Evolutionary conservation across 1,139 yeast species (phyloP).

Genomic region (Taphrina deformans): DNA sequence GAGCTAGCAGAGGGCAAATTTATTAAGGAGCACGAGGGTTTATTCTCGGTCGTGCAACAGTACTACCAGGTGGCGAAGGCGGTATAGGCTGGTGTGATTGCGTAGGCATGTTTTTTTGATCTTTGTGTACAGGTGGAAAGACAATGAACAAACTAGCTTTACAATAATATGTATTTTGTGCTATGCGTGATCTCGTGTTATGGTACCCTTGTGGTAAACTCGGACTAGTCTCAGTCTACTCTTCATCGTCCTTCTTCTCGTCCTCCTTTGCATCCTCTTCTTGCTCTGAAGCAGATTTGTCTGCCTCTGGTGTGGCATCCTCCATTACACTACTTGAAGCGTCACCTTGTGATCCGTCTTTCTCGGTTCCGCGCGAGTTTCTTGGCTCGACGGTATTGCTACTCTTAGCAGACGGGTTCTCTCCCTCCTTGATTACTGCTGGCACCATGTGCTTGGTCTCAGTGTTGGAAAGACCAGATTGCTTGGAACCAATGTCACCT

Average conservation of each 20-base stretch:
- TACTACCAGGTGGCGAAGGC: not conserved
- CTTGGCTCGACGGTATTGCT: slow-evolving; percentile 22
- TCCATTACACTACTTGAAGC: not conserved
- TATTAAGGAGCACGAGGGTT: not conserved
- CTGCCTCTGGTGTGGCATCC: slow-evolving; percentile 9
- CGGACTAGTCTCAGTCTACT: not conserved
- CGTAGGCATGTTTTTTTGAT: not conserved
- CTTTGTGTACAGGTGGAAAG: not conserved
- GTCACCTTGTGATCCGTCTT: slow-evolving; percentile 13
- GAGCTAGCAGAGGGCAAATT: not conserved
- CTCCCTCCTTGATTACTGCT: slow-evolving; percentile 23
- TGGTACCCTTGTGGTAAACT: no score
- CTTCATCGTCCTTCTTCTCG: not conserved
- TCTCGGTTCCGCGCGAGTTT: slow-evolving; percentile 22
- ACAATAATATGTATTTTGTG: not conserved
- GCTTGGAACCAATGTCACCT: slow-evolving; percentile 32
- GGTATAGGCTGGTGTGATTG: not conserved
- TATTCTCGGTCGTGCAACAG: not conserved
- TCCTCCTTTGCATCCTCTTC: slow-evolving; percentile 1
- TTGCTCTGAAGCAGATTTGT: slow-evolving; percentile 2
- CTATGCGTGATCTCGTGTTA: not conserved
- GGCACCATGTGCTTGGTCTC: slow-evolving; percentile 30
- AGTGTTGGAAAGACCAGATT: slow-evolving; percentile 25
- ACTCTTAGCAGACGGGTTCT: slow-evolving; percentile 25
- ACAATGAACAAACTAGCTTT: not conserved